Base-by-base conservation (phyloP, 2,329 filamentous ascomycete species). In the Aquanectria penicillioides region DNA sequence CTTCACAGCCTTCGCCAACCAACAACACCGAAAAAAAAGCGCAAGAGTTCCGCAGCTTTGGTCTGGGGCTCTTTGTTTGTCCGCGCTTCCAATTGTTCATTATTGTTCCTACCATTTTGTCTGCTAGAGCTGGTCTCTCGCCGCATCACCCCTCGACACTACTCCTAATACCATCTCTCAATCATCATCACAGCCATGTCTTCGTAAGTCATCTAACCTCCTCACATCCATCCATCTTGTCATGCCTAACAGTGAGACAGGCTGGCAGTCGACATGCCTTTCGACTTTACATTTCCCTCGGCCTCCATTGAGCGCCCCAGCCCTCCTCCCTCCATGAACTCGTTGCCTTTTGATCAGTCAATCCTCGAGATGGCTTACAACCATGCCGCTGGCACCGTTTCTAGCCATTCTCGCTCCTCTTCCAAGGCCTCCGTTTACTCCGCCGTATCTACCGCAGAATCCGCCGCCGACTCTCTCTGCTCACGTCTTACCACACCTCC, bases 401-500 rank as follows among this genome's bases (percentile, higher is more conserved):
- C 77, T 59, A 80, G 78, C 64, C 87, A 91, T 74, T 81, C 80
- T 73, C 86, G 87, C 71, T 86, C 86, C 70, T 82, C 83, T 58
- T 91, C 89, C 65, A 86, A 87, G 69, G 83, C 84, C 47, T 91
- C 90, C 62, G 78, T 86, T 70, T 90, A 88, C 80, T 79, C 77
- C 9, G 57, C 65, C 48, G 84, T 90, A 74, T 92, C 89, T 38
- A 86, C 73, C n/a, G 69, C 70, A 25, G 75, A 79, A 44, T 85
- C 85, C 61, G 79, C 80, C 63, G 79, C 83, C 52, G 90, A 90
- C 73, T 91, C 90, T 37, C 81, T 87, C 68, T 83, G 86, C 78
- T 91, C 89, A 17, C 82, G 85, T 65, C 81, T 86, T 68, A 90
- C 88, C 50, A 93, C 90, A 11, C 91, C 91, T 33, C 78, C 83